A percentile compares a stretch with the other conserved stretches of the same genome.
These are phyloP conservation scores for Blumeria graminis DNA, from an alignment of 2,329 filamentous ascomycete species.

Conservation along the genomic window DNA sequence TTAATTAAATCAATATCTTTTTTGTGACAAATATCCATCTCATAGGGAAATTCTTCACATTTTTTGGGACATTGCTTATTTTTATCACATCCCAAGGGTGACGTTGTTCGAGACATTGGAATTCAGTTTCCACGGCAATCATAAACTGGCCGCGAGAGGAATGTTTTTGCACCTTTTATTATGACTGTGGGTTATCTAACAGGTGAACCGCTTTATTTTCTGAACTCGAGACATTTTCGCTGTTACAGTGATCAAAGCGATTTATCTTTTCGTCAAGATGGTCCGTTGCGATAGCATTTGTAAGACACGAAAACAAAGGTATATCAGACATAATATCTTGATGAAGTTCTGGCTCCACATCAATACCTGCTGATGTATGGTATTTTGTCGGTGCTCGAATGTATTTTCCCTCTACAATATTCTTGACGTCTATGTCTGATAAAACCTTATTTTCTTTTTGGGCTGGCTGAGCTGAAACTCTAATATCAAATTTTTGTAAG, in stretches of 20 bases:
- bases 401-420: background rate
- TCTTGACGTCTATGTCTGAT: background rate
- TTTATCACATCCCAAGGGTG: background rate
- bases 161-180: background rate
- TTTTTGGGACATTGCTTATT: background rate
- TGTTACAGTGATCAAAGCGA: background rate
- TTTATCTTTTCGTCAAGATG: background rate
- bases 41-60: slow-evolving; percentile 1
- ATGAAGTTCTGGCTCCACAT: background rate
- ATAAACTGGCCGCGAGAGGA: background rate
- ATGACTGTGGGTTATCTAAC: background rate
- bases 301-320: background rate
- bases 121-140: background rate
- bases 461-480: background rate
- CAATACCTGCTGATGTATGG: background rate
- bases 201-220: no score
- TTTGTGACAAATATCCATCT: slow-evolving; percentile 2
- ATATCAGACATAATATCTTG: background rate
- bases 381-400: background rate
- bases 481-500: background rate
- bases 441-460: background rate
- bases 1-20: background rate
- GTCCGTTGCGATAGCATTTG: background rate
- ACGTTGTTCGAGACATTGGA: background rate
- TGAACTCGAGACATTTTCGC: background rate